A percentile compares a stretch with the other conserved stretches of the same genome.
Evolutionary conservation across 495 filamentous ascomycete species (phyloP).

Genomic region (Xylaria nigripes): DNA sequence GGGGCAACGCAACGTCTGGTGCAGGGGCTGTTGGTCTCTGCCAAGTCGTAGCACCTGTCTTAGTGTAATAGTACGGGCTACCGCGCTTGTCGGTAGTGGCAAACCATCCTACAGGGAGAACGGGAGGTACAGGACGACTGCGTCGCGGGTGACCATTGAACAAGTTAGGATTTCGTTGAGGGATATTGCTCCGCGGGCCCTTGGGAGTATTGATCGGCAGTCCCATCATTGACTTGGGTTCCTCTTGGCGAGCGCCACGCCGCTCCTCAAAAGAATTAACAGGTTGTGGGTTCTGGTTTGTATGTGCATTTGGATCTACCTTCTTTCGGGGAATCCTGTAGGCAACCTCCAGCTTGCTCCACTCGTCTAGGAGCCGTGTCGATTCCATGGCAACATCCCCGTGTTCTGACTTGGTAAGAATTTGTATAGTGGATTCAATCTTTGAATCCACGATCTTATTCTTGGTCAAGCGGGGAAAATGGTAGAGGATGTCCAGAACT

Average conservation of each 20-base stretch:
- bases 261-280: conserved; percentile 57
- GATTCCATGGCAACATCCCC: conserved; percentile 66
- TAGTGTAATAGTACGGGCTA: conserved; percentile 71
- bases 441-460: conserved; percentile 98
- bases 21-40: conserved; percentile 61
- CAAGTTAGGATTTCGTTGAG: conserved; percentile 52
- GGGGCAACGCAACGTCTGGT: conserved; percentile 48
- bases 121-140: conserved; percentile 42
- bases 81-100: conserved; percentile 57
- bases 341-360: conserved; percentile 83
- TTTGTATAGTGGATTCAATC: conserved; percentile 76
- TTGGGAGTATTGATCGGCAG: conserved; percentile 49
- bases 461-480: conserved; percentile 81
- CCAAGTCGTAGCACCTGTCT: conserved; percentile 71
- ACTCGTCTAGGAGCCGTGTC: conserved; percentile 65
- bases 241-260: conserved; percentile 54
- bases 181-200: conserved; percentile 57
- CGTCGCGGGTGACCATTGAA: conserved; percentile 50
- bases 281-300: conserved; percentile 22
- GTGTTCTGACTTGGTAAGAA: conserved; percentile 58
- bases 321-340: conserved; percentile 87
- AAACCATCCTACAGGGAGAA: conserved; percentile 77
- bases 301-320: conserved; percentile 33
- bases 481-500: conserved; percentile 80
- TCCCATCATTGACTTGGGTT: conserved; percentile 29